phyloP scores from a whole-genome alignment of 768 basidiomycete genomes.

The Leucocoprinus leucothites region DNA sequence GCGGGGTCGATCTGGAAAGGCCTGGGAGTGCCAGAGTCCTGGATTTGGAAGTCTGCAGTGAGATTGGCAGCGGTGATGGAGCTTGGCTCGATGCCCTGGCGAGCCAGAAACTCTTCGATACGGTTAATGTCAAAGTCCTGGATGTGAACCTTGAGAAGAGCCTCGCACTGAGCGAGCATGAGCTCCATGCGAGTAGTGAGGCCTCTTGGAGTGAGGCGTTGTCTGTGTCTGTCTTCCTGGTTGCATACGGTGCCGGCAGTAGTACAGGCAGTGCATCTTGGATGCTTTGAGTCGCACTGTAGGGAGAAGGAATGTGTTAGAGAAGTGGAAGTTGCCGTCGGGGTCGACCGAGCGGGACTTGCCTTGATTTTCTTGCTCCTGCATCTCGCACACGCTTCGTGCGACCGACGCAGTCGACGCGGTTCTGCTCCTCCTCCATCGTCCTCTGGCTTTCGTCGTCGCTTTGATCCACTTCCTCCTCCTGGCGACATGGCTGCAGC shows the following conservation, averaged over 20 bases:
- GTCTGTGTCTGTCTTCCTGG: conserved; percentile 85
- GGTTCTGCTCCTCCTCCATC: conserved; percentile 67
- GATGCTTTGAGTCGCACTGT: conserved; percentile 90
- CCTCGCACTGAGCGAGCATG: conserved; percentile 74
- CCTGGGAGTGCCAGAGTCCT: conserved; percentile 21
- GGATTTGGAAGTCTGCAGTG: conserved; percentile 31
- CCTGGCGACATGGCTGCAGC: conserved; percentile 26
- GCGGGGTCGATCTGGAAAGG: conserved; percentile 30
- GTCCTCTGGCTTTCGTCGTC: conserved; percentile 59
- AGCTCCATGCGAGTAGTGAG: conserved; percentile 82
- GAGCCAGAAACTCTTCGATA: conserved; percentile 60
- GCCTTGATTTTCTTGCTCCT: conserved; percentile 97
- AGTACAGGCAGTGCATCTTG: conserved; percentile 81
- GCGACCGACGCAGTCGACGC: conserved; percentile 79
- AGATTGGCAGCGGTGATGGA: conserved; percentile 22
- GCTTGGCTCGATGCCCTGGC: conserved; percentile 62
- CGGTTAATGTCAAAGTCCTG: conserved; percentile 64
- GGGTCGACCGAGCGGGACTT: conserved; percentile 63
- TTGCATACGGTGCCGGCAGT: conserved; percentile 78
- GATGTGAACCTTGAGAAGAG: conserved; percentile 71
- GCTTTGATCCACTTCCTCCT: conserved; percentile 35
- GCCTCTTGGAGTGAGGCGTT: conserved; percentile 82
- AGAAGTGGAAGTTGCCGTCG: conserved; percentile 81
- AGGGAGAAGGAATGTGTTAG: conserved; percentile 27
- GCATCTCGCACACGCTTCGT: conserved; percentile 91